Conservation (phyloP, 2,329 filamentous ascomycete genomes). For the Neopestalotiopsis clavispora region DNA sequence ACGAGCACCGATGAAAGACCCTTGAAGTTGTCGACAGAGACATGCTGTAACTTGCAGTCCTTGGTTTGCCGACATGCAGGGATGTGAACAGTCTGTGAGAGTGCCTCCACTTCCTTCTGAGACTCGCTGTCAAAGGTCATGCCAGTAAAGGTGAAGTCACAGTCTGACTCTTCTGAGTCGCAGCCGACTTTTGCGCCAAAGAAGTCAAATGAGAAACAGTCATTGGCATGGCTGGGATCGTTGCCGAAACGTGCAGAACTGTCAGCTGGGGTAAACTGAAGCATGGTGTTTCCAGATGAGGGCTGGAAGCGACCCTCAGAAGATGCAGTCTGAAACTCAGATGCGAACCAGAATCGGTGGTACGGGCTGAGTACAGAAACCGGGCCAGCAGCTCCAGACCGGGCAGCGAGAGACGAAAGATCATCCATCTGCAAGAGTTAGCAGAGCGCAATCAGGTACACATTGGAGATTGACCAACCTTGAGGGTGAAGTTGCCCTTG, state of each 20-base stretch:
- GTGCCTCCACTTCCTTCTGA: conserved; percentile 21
- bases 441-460: not conserved
- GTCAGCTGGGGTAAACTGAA: conserved; percentile 31
- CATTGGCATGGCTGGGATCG: conserved; percentile 27
- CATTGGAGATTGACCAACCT: conserved; percentile 27
- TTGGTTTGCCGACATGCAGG: conserved; percentile 27
- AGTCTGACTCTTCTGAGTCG: conserved; percentile 29
- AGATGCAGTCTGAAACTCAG: conserved; percentile 29
- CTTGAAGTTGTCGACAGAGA: conserved; percentile 29
- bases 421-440: conserved; percentile 32
- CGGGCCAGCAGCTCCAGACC: conserved; percentile 23
- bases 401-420: conserved; percentile 24
- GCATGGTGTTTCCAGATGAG: conserved; percentile 35
- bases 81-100: conserved; percentile 26
- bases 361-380: conserved; percentile 34
- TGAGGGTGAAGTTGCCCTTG: conserved; percentile 33
- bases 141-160: conserved; percentile 35
- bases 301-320: conserved; percentile 27
- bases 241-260: conserved; percentile 26
- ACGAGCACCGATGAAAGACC: conserved; percentile 41
- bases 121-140: conserved; percentile 27
- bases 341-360: conserved; percentile 36
- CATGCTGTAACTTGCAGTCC: conserved; percentile 28
- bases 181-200: conserved; percentile 33
- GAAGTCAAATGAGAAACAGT: conserved; percentile 35